A percentile compares a stretch with the other conserved stretches of the same genome.
phyloP scores from a whole-genome alignment of 305 asterid species.

The Fraxinus sp. region DNA sequence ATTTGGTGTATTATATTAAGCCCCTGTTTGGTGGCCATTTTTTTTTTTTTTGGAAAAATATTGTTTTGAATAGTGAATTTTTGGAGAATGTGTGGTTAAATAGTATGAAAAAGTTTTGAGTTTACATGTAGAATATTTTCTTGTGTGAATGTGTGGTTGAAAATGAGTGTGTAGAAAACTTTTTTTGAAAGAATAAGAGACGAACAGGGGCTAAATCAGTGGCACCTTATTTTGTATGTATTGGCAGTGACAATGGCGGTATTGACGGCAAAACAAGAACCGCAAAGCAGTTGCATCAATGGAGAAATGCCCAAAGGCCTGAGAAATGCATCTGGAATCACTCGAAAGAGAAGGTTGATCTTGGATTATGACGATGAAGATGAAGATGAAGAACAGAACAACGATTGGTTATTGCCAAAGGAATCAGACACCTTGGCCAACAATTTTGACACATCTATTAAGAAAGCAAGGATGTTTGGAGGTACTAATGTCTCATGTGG shows the following conservation, averaged over 20 bases:
- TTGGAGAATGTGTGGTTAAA: too few species aligned
- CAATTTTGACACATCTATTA: conserved; percentile 12
- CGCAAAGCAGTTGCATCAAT: conserved; percentile 17
- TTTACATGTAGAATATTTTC: too few species aligned
- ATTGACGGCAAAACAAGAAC: conserved; percentile 37
- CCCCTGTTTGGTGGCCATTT: too few species aligned
- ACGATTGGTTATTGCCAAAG: conserved; percentile 18
- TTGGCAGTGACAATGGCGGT: conserved; percentile 39
- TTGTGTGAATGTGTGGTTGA: too few species aligned
- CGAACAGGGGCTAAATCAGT: neutral
- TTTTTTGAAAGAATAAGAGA: neutral
- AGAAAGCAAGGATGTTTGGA: conserved; percentile 14
- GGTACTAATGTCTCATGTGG: conserved; percentile 21
- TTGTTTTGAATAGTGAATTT: too few species aligned
- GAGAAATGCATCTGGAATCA: conserved; percentile 23
- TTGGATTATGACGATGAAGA: conserved; percentile 46
- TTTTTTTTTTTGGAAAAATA: too few species aligned
- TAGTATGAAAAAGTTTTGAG: too few species aligned
- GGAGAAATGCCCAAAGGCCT: conserved; percentile 27
- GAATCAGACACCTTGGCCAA: neutral
- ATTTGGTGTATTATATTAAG: neutral
- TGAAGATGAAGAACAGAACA: conserved; percentile 35
- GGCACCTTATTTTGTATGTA: neutral
- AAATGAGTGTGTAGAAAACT: too few species aligned
- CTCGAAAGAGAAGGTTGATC: conserved; percentile 39